Evolutionary conservation across 148 eudicot genomes (phyloP), one percentile per base, ranked within the genome.

Genomic region (Camellia granthamiana): DNA sequence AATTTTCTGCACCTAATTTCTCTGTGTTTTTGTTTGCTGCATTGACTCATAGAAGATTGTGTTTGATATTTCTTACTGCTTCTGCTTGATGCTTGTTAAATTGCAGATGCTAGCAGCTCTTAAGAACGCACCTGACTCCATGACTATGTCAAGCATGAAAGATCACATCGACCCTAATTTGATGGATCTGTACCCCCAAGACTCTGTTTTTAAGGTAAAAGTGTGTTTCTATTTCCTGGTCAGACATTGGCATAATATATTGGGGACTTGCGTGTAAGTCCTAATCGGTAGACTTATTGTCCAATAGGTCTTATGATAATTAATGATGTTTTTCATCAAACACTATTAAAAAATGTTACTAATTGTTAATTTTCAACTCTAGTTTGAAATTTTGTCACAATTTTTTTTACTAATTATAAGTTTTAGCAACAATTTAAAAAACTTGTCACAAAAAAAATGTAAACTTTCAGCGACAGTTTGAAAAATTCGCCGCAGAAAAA

Each of bases 121-220:
- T 51, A 87, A 88, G 90, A 90, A 92, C 55, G 89, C 94, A 61
- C 94, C 93, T 10, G 98, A 96, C 84, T 92, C 91, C 72, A 90
- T 82, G 91, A 90, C 87, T 87, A 91, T 91, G 93, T 77, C 92
- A 23, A 91, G 89, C 89, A 81, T 96, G 84, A 91, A 88, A 81
- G 92, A 88, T 52, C 90, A 89, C 86, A 84, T 93, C 42, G 99
- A 96, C 84, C 90, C 89, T 54, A 91, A 83, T 85, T 79, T 96
- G 79, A 89, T 93, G 99, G 95, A 96, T 83, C 84, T 96, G 80
- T 96, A 89, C 67, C 99, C 99, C 23, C 98, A 91, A 23, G 97
- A 96, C 81, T 96, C 98, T 71, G 88, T 96, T 77, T 96, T 88
- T 87, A 96, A 96, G 94, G 99, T 95, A 82, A 78, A 78, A 77